Percentiles rank a stretch among this genome's conserved stretches.
phyloP scores from a whole-genome alignment of 2,329 filamentous ascomycete genomes.

The Cadophora malorum region DNA sequence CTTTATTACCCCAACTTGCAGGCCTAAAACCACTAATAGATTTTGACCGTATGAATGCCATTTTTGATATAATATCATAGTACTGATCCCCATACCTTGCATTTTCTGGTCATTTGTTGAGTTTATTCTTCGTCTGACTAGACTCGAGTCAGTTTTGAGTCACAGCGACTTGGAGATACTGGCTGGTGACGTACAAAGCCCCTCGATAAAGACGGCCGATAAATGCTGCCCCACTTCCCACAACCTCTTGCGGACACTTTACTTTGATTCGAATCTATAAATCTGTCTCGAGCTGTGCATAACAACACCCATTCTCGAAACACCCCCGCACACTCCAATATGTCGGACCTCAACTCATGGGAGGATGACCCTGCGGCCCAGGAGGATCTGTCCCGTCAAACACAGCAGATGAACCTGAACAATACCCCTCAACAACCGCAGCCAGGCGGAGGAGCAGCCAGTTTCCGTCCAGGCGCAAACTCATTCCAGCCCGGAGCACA shows the following conservation, averaged over 20 bases:
- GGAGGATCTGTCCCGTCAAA: slow-evolving; percentile 77
- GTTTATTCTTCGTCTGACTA: neutral
- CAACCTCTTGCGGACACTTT: slow-evolving; percentile 23
- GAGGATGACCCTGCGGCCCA: slow-evolving; percentile 84
- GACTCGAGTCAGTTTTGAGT: slow-evolving; percentile 22
- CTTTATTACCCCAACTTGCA: slow-evolving; percentile 8
- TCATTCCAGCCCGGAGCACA: slow-evolving; percentile 77
- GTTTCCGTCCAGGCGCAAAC: slow-evolving; percentile 70
- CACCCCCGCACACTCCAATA: slow-evolving; percentile 48
- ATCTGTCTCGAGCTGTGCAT: slow-evolving; percentile 17
- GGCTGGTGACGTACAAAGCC: slow-evolving; percentile 30
- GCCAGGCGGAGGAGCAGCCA: slow-evolving; percentile 38
- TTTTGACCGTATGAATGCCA: neutral
- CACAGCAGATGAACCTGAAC: slow-evolving; percentile 78
- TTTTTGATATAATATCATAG: neutral
- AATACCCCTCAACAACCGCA: slow-evolving; percentile 50
- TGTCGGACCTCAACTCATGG: slow-evolving; percentile 95
- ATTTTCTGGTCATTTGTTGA: neutral
- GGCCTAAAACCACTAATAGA: neutral
- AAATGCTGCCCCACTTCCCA: slow-evolving; percentile 29
- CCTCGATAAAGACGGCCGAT: slow-evolving; percentile 35
- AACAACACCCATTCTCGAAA: neutral
- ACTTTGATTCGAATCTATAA: slow-evolving; percentile 20
- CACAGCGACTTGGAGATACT: slow-evolving; percentile 11
- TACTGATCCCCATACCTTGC: neutral